These are phyloP conservation scores for Vararia minispora DNA, from an alignment of 768 basidiomycete genomes.

Conservation along the genomic window DNA sequence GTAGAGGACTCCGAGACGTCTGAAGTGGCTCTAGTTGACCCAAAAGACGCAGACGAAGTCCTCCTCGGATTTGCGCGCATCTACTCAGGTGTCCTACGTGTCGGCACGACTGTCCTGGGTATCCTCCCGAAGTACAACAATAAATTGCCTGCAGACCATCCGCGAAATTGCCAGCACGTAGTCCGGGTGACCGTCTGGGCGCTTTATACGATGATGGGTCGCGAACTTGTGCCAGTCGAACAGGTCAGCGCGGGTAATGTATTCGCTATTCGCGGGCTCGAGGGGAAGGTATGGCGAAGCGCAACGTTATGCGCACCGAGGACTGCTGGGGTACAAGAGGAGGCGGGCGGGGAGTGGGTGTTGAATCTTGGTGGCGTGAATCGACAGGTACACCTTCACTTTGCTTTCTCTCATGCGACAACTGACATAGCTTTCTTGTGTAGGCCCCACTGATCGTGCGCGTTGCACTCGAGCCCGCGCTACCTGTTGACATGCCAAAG, in stretches of 20 bases:
- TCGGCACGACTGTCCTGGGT: conserved; percentile 54
- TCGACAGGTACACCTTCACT: conserved; percentile 34
- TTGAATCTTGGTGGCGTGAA: conserved; percentile 72
- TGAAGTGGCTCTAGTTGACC: conserved; percentile 9
- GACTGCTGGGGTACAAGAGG: conserved; percentile 28
- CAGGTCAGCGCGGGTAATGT: conserved; percentile 86
- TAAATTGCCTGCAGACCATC: conserved; percentile 49
- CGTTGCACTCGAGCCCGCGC: conserved; percentile 81
- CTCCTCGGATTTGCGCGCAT: conserved; percentile 89
- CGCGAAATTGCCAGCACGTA: conserved; percentile 56
- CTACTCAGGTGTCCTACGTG: conserved; percentile 77
- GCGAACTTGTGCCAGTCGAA: conserved; percentile 79
- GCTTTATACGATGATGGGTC: conserved; percentile 96
- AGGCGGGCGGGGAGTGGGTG: conserved; percentile 37
- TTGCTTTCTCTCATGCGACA: neutral
- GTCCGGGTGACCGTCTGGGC: conserved; percentile 52
- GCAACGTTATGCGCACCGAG: conserved; percentile 77
- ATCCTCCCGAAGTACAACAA: conserved; percentile 82
- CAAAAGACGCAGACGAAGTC: conserved; percentile 38
- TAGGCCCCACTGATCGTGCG: conserved; percentile 88
- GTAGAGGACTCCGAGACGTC: conserved; percentile 15
- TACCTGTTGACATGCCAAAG: conserved; percentile 81
- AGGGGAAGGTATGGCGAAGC: conserved; percentile 82
- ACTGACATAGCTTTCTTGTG: conserved; percentile 1
- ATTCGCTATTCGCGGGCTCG: conserved; percentile 84